Evolutionary conservation across 176 grass and related monocot genomes (phyloP), one percentile per base, ranked within the genome.

Genomic region (Oryza rufipogon): DNA sequence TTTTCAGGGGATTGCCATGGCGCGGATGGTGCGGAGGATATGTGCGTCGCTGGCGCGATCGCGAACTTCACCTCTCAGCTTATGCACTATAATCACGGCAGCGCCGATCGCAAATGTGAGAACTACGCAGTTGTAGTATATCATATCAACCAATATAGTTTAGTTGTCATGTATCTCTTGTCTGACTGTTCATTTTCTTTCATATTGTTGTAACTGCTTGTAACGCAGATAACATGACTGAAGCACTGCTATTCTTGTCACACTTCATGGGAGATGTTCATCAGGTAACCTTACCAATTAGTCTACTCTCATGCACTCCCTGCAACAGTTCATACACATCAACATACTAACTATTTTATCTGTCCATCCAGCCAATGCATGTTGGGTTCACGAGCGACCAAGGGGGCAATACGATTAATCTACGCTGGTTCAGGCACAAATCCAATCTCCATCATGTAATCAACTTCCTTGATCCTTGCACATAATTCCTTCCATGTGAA

Each of bases 231-330:
- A 97, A 95, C 83, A 33, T 95, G 84, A 97, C 95, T 0, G 92
- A 97, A 75, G 92, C 95, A 22, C 81, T 97, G 77, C 4, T 97
- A 13, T 97, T 97, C 77, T 68, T 95, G 64, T 93, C 95, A 2
- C 95, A 97, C 80, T 97, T 97, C 88, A 97, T 93, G 90, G 95
- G 95, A 44, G 92, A 97, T 48, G 79, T 97, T 90, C 95, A 95
- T 88, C 95, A 97, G 88, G 92, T 87, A 82, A 70, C 0, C 4
- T 54, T 13, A n/a, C 6, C 38, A 6, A 38, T 9, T 68, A 16
- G 0, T 73, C 11, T 54, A 30, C 12, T 33, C 7, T 36, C 41
- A 49, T 49, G 38, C 26, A 72, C 12, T 72, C 2, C 2, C 26
- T 3, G 45, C 3, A 3, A 48, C 26, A 25, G 8, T 46, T 22